Evolutionary conservation across 495 filamentous ascomycete genomes (phyloP), one percentile per base, ranked within the genome.

Genomic region (Xylaria telfairii): DNA sequence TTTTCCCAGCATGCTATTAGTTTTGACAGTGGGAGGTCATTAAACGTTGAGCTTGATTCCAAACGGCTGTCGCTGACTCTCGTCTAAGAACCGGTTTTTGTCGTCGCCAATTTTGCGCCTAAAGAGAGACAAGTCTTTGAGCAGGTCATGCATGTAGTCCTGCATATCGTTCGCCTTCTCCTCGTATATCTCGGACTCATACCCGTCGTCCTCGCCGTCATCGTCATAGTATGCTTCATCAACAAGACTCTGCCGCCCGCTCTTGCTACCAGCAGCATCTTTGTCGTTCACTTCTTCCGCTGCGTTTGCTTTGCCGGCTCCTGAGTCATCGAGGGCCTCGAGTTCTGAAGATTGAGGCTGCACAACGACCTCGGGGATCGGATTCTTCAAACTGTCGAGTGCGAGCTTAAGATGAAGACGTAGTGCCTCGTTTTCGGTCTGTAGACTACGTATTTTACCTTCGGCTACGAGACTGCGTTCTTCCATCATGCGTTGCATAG

Each of bases 401-500:
- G 92, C 94, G 30, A 99, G 83, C 76, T 91, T 92, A 56, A 99
- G 80, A 77, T 98, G 96, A 71, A 93, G 84, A 67, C 93, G 85
- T 75, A 98, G 81, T 0, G 94, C 91, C 75, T 98, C 96, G 65
- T 96, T 98, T 83, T 98, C 92, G 3, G 89, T 92, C 78, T 93
- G 89, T 49, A 99, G 79, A 51, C 90, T 91, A 39, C 92, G 86
- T 70, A 99, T 97, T 85, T 97, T 97, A 83, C 90, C 91, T 74
- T 99, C 96, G 63, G 91, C 89, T 5, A 98, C 90, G 79, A 96
- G 89, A 49, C 90, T 88, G 41, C 87, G 90, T 82, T 99, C 96
- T 78, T 98, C 95, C 95, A 97, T 97, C 73, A 95, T 84, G 49
- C 93, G 89, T 80, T 97, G 94, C 90, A 99, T 92, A 56, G 90